Evolutionary conservation across 1,139 yeast genomes (phyloP).

Genomic region (Lodderomyces beijingensis): DNA sequence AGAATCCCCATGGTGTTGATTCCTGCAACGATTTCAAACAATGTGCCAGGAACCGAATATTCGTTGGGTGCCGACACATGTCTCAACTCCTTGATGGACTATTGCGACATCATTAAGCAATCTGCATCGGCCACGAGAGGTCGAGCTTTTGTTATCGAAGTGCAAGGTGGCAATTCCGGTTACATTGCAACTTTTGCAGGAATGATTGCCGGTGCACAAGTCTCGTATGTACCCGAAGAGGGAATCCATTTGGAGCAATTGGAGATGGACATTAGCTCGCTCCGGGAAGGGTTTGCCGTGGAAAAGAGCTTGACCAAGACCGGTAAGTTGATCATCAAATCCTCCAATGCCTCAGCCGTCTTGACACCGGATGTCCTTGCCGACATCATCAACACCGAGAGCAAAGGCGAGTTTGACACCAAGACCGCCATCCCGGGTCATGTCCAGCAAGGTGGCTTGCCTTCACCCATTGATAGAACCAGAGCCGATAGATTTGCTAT

Average conservation of each 20-base stretch:
- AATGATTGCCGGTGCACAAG: conserved; percentile 68
- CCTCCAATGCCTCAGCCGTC: conserved; percentile 79
- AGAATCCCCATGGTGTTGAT: conserved; percentile 74
- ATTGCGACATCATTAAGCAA: conserved; percentile 76
- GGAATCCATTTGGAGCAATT: conserved; percentile 55
- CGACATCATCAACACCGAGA: conserved; percentile 74
- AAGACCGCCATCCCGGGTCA: conserved; percentile 98
- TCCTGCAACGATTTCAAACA: conserved; percentile 81
- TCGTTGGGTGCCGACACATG: conserved; percentile 79
- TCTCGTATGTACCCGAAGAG: conserved; percentile 73
- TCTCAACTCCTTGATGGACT: conserved; percentile 66
- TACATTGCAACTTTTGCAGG: conserved; percentile 70
- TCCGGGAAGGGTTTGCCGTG: conserved; percentile 52
- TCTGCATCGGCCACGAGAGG: conserved; percentile 76
- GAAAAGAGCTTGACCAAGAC: conserved; percentile 61
- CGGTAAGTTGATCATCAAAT: conserved; percentile 83
- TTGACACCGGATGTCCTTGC: conserved; percentile 80
- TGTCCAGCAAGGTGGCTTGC: conserved; percentile 96
- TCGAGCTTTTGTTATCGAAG: conserved; percentile 75
- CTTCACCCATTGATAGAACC: conserved; percentile 92
- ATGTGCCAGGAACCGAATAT: conserved; percentile 81
- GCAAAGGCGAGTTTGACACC: conserved; percentile 75
- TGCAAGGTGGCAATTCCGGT: conserved; percentile 86
- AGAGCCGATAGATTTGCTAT: conserved; percentile 89
- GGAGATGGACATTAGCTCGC: conserved; percentile 56